Percentiles rank a stretch among this genome's conserved stretches.
Evolutionary conservation across 306 rosid genomes (phyloP).

Genomic region (Cucurbita pepo): DNA sequence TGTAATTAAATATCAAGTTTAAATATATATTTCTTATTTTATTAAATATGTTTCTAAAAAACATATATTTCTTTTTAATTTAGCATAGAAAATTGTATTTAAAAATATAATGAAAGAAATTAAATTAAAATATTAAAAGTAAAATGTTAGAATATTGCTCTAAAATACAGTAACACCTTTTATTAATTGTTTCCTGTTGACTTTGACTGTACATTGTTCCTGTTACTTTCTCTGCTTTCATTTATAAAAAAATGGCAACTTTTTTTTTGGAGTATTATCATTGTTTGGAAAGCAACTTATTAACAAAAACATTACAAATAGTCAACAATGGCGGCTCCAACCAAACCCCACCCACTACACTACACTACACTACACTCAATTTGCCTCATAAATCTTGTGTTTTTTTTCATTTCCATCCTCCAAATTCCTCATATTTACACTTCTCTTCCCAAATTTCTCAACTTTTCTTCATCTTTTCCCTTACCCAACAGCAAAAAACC

Average conservation of each 20-base stretch:
- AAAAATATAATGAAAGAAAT: too few species aligned
- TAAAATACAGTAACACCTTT: too few species aligned
- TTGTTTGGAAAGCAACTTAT: neutral
- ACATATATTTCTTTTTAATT: too few species aligned
- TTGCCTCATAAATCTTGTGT: neutral
- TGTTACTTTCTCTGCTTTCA: neutral
- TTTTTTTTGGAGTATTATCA: neutral
- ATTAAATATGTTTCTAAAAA: too few species aligned
- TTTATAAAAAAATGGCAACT: neutral
- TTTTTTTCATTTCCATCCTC: neutral
- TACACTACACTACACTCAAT: neutral
- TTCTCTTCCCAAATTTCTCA: neutral
- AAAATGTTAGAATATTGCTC: too few species aligned
- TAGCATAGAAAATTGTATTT: too few species aligned
- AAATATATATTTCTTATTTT: too few species aligned
- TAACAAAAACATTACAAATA: neutral
- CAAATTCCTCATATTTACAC: neutral
- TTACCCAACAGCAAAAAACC: neutral
- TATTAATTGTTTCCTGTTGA: too few species aligned
- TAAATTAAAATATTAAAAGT: too few species aligned
- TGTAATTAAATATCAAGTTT: too few species aligned
- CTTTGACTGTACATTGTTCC: too few species aligned
- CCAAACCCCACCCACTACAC: neutral
- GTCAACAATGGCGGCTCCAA: neutral
- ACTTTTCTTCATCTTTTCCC: neutral